A percentile compares a stretch with the other conserved stretches of the same genome.
These are phyloP conservation scores for Nicotiana attenuata DNA, from an alignment of 257 asterid species.

Conservation along the genomic window DNA sequence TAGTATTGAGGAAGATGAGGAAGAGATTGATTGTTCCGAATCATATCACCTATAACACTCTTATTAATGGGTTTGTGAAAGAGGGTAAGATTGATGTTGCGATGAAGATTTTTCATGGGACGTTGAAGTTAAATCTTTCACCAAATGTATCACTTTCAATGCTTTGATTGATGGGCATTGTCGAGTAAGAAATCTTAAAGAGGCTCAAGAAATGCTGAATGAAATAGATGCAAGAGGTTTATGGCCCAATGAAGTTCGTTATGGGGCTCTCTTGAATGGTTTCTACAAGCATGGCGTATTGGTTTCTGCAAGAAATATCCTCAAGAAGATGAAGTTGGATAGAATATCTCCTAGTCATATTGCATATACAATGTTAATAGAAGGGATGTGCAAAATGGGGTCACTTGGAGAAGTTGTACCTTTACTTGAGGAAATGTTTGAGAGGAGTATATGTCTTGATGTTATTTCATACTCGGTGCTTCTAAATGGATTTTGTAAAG, in stretches of 20 bases:
- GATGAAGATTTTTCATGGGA: constrained; percentile 53
- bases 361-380: constrained; percentile 21
- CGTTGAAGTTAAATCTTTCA: constrained; percentile 45
- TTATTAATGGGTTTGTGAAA: constrained; percentile 65
- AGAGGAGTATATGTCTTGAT: constrained; percentile 51
- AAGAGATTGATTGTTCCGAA: constrained; percentile 35
- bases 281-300: constrained; percentile 60
- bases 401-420: constrained; percentile 40
- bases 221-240: constrained; percentile 58
- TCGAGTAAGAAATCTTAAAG: constrained; percentile 51
- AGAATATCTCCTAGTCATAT: constrained; percentile 38
- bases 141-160: constrained; percentile 72
- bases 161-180: constrained; percentile 70
- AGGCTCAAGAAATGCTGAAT: constrained; percentile 50
- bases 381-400: constrained; percentile 47
- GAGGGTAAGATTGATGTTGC: constrained; percentile 77
- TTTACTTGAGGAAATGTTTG: constrained; percentile 44
- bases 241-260: constrained; percentile 61
- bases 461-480: constrained; percentile 71
- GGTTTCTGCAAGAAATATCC: constrained; percentile 49
- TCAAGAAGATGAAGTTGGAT: constrained; percentile 46
- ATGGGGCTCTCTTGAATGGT: constrained; percentile 75
- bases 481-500: constrained; percentile 68
- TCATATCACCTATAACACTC: constrained; percentile 43
- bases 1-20: constrained; percentile 63